Evolutionary conservation across 1,284 basidiomycete genomes (phyloP).

Genomic region (Afroboletus lepidellus): DNA sequence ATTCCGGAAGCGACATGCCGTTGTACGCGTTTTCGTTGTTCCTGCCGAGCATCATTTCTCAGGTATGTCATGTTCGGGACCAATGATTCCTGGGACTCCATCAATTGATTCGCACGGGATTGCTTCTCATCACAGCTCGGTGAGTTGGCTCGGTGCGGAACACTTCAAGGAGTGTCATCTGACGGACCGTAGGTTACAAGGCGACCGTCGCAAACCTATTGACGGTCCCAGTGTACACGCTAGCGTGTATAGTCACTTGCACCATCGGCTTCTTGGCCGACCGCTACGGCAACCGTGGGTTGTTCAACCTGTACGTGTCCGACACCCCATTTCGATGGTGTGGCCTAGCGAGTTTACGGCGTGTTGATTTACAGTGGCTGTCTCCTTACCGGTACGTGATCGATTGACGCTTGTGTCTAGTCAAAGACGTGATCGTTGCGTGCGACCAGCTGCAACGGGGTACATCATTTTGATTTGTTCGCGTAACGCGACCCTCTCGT

Average conservation of each 20-base stretch:
- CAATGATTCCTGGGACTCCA: too few relatives aligned
- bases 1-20: constrained; percentile 58
- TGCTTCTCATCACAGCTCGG: constrained; percentile 42
- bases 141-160: constrained; percentile 33
- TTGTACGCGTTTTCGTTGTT: constrained; percentile 74
- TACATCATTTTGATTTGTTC: constrained; percentile 70
- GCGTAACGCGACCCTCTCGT: constrained; percentile 60
- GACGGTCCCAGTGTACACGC: constrained; percentile 66
- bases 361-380: constrained; percentile 28
- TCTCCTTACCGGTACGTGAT: constrained; percentile 38
- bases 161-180: constrained; percentile 14
- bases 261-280: constrained; percentile 62
- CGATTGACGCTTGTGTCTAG: background rate
- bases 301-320: constrained; percentile 57
- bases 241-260: constrained; percentile 66
- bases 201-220: constrained; percentile 75
- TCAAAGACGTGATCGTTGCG: constrained; percentile 2
- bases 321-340: background rate
- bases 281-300: constrained; percentile 55
- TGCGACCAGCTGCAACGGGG: constrained; percentile 44
- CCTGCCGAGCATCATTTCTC: constrained; percentile 68
- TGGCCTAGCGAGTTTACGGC: background rate
- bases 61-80: constrained; percentile 38
- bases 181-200: constrained; percentile 47
- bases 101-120: too few relatives aligned